Conservation (phyloP, 2,329 filamentous ascomycete genomes). For the Taxawa tesnikishii region DNA sequence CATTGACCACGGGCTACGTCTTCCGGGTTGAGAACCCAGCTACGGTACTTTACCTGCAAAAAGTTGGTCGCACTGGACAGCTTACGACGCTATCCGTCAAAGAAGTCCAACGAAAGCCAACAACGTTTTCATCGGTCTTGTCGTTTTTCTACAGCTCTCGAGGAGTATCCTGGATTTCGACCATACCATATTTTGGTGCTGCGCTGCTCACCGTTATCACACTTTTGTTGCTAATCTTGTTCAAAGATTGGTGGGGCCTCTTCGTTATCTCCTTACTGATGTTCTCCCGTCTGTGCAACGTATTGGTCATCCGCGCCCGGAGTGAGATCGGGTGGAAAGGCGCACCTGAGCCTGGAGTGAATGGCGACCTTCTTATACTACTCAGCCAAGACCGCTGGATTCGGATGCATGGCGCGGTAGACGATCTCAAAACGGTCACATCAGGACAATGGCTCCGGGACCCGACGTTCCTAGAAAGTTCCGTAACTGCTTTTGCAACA, state of each 20-base stretch:
- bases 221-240: slow-evolving; percentile 4
- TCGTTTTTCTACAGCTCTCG: neutral
- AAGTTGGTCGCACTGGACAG: slow-evolving; percentile 15
- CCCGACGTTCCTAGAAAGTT: slow-evolving; percentile 38
- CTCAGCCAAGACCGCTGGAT: slow-evolving; percentile 40
- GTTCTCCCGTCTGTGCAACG: slow-evolving; percentile 42
- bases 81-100: slow-evolving; percentile 15
- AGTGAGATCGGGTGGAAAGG: slow-evolving; percentile 23
- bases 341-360: slow-evolving; percentile 21
- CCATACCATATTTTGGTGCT: slow-evolving; percentile 6
- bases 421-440: slow-evolving; percentile 49
- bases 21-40: slow-evolving; percentile 39
- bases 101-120: neutral
- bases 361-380: slow-evolving; percentile 39
- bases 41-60: slow-evolving; percentile 38
- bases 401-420: slow-evolving; percentile 39
- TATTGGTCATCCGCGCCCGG: slow-evolving; percentile 44
- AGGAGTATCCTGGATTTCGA: slow-evolving; percentile 1
- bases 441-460: slow-evolving; percentile 43
- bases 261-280: slow-evolving; percentile 37
- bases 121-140: neutral
- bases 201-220: slow-evolving; percentile 7
- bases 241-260: slow-evolving; percentile 32
- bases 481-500: slow-evolving; percentile 41
- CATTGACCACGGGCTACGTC: slow-evolving; percentile 30